Evolutionary conservation across 2,329 filamentous ascomycete species (phyloP).

Genomic region (Xylaria sp.): DNA sequence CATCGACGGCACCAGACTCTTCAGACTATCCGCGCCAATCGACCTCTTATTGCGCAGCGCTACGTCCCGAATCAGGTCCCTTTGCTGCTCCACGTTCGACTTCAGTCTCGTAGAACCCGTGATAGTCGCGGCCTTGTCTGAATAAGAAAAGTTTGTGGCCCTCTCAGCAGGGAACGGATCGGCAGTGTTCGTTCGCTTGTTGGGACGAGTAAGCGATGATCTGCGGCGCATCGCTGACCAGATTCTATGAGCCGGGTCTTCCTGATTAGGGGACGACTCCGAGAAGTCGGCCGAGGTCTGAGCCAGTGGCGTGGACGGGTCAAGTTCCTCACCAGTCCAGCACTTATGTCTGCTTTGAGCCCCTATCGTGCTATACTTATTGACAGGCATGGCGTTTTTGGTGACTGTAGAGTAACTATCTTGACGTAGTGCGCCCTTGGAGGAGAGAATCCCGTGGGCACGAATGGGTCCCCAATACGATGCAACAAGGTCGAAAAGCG

Average conservation of each 20-base stretch:
- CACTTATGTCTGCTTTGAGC: constrained; percentile 1
- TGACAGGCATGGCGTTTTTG: neutral
- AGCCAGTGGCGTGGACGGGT: constrained; percentile 14
- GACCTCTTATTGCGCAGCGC: constrained; percentile 29
- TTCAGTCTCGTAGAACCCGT: constrained; percentile 7
- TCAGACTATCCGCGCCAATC: constrained; percentile 29
- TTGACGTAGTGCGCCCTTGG: constrained; percentile 27
- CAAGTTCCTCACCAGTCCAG: neutral
- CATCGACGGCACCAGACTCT: constrained; percentile 30
- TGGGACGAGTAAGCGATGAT: constrained; percentile 18
- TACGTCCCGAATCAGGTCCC: constrained; percentile 24
- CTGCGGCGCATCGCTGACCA: constrained; percentile 31
- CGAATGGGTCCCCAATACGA: constrained; percentile 45
- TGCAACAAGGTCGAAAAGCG: constrained; percentile 42
- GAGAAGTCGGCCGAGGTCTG: constrained; percentile 17
- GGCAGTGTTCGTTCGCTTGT: constrained; percentile 17
- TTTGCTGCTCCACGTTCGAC: constrained; percentile 20
- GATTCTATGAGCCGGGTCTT: constrained; percentile 28
- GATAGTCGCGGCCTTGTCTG: neutral
- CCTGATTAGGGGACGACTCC: constrained; percentile 15
- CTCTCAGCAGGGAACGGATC: constrained; percentile 13
- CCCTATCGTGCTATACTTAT: neutral
- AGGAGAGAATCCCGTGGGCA: constrained; percentile 39
- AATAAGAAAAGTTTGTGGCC: neutral
- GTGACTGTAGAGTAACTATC: constrained; percentile 7